Evolutionary conservation across 2,329 filamentous ascomycete genomes (phyloP).

Genomic region (Pezicula radicicola): DNA sequence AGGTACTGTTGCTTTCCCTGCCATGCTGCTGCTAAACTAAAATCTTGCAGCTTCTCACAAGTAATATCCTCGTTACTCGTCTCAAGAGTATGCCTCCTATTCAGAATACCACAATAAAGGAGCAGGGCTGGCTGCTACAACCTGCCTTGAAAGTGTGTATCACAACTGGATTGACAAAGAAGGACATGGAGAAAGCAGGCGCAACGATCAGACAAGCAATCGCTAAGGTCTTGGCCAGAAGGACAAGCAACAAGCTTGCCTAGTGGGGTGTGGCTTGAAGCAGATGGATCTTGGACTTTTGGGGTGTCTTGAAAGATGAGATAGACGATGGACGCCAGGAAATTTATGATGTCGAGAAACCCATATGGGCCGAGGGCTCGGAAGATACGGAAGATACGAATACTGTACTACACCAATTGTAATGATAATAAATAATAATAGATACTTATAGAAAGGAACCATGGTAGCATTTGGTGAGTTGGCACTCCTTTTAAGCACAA

Average conservation of each 20-base stretch:
- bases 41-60: constrained; percentile 65
- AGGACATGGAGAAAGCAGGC: constrained; percentile 94
- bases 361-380: no score
- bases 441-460: no score
- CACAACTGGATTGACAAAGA: constrained; percentile 82
- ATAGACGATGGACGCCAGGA: no score
- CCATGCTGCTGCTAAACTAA: constrained; percentile 7
- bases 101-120: constrained; percentile 61
- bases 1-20: constrained; percentile 53
- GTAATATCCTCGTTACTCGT: constrained; percentile 85
- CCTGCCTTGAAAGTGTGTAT: constrained; percentile 91
- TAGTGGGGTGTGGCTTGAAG: no score
- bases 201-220: constrained; percentile 86
- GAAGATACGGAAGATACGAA: no score
- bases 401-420: no score
- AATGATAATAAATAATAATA: no score
- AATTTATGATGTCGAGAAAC: no score
- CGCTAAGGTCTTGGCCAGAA: constrained; percentile 80
- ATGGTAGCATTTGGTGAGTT: no score
- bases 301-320: no score
- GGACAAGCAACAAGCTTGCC: constrained; percentile 45
- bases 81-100: constrained; percentile 75
- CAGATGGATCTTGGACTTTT: no score
- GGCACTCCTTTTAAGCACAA: no score
- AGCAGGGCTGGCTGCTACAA: constrained; percentile 65